These are phyloP conservation scores for Fraxinus sp. DNA, from an alignment of 305 asterid species.

Conservation along the genomic window DNA sequence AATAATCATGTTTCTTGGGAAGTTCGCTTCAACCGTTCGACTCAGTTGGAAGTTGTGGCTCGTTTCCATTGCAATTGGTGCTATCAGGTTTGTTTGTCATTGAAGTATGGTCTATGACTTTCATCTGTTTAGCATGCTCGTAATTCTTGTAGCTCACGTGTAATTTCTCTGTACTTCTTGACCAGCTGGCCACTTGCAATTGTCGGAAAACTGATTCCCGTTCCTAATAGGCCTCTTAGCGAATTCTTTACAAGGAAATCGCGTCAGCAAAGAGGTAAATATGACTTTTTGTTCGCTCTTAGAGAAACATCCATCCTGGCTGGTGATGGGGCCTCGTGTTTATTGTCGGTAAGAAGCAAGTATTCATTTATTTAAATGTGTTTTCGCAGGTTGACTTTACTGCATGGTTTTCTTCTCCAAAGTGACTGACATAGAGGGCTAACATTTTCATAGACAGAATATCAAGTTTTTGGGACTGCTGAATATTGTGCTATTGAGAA, in stretches of 20 bases:
- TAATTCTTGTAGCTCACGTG: background rate
- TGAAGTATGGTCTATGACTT: background rate
- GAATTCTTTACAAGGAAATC: conserved; percentile 20
- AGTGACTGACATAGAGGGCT: background rate
- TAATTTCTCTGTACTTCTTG: background rate
- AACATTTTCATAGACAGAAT: background rate
- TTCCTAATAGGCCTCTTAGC: conserved; percentile 37
- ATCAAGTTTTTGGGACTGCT: background rate
- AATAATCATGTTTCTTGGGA: conserved; percentile 50
- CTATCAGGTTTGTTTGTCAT: conserved; percentile 34
- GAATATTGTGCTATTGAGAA: background rate
- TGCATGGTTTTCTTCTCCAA: background rate
- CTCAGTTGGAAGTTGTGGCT: conserved; percentile 55
- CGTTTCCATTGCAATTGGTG: conserved; percentile 43
- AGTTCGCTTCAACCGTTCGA: conserved; percentile 39
- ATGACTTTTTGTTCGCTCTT: background rate
- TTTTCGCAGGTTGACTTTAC: background rate
- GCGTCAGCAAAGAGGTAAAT: conserved; percentile 14
- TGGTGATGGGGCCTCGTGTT: background rate
- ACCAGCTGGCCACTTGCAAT: conserved; percentile 57
- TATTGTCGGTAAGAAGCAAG: background rate
- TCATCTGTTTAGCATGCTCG: background rate
- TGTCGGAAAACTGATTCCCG: conserved; percentile 46
- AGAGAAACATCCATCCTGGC: background rate
- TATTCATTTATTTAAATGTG: background rate